phyloP scores from a whole-genome alignment of 345 rosid species.

The Camelina neglecta region DNA sequence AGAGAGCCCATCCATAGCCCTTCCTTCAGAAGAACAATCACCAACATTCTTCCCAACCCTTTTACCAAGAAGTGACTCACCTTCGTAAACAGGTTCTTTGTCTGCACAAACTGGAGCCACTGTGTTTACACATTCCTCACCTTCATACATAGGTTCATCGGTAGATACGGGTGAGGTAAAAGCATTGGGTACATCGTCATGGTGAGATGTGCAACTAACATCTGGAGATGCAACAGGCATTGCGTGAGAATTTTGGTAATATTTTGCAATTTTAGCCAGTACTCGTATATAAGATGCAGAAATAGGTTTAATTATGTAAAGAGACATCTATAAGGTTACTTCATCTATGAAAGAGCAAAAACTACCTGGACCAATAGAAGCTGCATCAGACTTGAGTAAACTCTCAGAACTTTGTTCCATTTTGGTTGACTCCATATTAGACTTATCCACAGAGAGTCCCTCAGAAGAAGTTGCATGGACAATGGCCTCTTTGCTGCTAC shows the following conservation, averaged over 20 bases:
- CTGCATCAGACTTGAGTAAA: conserved; percentile 38
- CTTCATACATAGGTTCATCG: conserved; percentile 95
- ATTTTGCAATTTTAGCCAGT: conserved; percentile 23
- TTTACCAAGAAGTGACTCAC: conserved; percentile 89
- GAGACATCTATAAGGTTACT: conserved; percentile 29
- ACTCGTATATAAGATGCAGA: conserved; percentile 42
- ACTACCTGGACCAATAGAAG: conserved; percentile 44
- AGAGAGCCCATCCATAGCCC: conserved; percentile 62
- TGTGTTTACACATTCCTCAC: conserved; percentile 92
- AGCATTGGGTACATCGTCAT: conserved; percentile 54
- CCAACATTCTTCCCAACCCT: conserved; percentile 61
- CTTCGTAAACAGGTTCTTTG: conserved; percentile 94
- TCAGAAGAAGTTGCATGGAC: conserved; percentile 38
- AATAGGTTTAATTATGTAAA: conserved; percentile 35
- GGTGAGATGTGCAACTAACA: conserved; percentile 56
- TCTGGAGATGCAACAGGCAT: conserved; percentile 54
- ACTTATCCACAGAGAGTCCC: conserved; percentile 34
- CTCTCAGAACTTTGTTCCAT: conserved; percentile 38
- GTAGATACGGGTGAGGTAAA: conserved; percentile 63
- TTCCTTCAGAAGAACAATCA: conserved; percentile 48
- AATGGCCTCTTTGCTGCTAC: conserved; percentile 36
- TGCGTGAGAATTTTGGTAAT: conserved; percentile 43
- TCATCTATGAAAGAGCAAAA: conserved; percentile 36
- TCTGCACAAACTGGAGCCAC: conserved; percentile 58
- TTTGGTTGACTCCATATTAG: conserved; percentile 40